Evolutionary conservation across 441 rosid genomes (phyloP).

Genomic region (Viola pubescens): DNA sequence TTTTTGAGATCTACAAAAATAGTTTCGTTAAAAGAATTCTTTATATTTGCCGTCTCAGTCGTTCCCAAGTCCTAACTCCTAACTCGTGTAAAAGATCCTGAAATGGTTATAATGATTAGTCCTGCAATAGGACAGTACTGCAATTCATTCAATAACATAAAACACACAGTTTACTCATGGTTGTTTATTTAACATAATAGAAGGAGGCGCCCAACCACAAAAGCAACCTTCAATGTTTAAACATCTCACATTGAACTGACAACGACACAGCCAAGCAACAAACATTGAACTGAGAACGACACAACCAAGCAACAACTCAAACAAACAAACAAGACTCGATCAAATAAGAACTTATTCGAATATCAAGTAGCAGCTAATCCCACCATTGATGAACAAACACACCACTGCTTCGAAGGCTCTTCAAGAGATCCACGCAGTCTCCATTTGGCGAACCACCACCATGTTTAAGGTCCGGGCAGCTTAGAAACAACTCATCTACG

Average conservation of each 20-base stretch:
- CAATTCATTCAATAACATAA: constrained; percentile 10
- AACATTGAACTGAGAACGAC: neutral
- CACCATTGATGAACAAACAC: constrained; percentile 83
- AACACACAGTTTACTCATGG: constrained; percentile 8
- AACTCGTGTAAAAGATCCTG: neutral
- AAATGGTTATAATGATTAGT: neutral
- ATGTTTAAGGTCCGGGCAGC: constrained; percentile 27
- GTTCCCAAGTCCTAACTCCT: neutral
- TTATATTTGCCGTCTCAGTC: too few relatives aligned
- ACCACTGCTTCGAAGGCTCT: constrained; percentile 49
- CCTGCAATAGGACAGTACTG: constrained; percentile 5
- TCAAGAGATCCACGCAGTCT: constrained; percentile 43
- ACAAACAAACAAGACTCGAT: constrained; percentile 1
- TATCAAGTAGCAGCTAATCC: constrained; percentile 26
- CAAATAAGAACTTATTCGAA: neutral
- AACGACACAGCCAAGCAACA: neutral
- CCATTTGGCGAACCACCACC: constrained; percentile 18
- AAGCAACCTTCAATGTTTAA: constrained; percentile 23
- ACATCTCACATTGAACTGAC: constrained; percentile 5
- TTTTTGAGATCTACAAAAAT: too few relatives aligned
- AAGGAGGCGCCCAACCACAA: constrained; percentile 29
- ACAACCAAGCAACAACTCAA: neutral
- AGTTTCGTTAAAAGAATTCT: too few relatives aligned
- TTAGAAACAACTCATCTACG: constrained; percentile 65
- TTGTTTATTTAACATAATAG: constrained; percentile 28